Evolutionary conservation across 1,284 basidiomycete species (phyloP), one percentile per base, ranked within the genome.

Genomic region (Rhodotorula sp.): DNA sequence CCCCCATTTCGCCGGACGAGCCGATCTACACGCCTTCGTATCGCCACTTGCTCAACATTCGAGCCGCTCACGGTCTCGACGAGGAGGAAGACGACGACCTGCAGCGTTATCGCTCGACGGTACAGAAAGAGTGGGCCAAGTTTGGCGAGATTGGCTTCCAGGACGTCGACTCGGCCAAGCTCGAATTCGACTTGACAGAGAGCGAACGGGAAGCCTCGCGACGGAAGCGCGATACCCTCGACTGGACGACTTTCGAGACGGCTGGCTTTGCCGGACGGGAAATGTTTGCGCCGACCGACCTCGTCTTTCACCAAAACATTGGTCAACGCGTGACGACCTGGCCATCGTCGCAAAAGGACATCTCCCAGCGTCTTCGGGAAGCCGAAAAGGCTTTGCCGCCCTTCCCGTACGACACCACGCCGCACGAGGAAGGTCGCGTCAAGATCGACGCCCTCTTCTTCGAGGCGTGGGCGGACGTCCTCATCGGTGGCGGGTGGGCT

Each of bases 31-130:
- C 79, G 17, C 72, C 79, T 22, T 79, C 80, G 49, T 82, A 83
- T 75, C 81, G 81, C 68, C 83, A 83, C 75, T 68, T 83, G 33
- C 81, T 83, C 77, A 81, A 79, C 62, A 75, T 83, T 22, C 79
- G 81, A 12, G 80, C 74, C n/a, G n/a, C 24, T 30, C 78, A 80
- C 22, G 62, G 74, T 5, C 77, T 81, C 48, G 73, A 75, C 8
- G 62, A 66, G 14, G 75, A 75, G 44, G 73, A 75, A 29, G 73
- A 76, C 44, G 71, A 71, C 29, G 75, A 77, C 56, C 65, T 75
- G 57, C 76, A 76, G 68, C 68, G 74, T 17, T 77, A 73, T 71
- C 71, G 70, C 49, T 74, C 71, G 24, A 60, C 73, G 1, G 75
- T 78, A 22, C 75, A 78, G 45, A 78, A 78, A 66, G 75, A 79